Conservation (phyloP, 202 grass and related monocot species). For the Hordeum pubiflorum region DNA sequence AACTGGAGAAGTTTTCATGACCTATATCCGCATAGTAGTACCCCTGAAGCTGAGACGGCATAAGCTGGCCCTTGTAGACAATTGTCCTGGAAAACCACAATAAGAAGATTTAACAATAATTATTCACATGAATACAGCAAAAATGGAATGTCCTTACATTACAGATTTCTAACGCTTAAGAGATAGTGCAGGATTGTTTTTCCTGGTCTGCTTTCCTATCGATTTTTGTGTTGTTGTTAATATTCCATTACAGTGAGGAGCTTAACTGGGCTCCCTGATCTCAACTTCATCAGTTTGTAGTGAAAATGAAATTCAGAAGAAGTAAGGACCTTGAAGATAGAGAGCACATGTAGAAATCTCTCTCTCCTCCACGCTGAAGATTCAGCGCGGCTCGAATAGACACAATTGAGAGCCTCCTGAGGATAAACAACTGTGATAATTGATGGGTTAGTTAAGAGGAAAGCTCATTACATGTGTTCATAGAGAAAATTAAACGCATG, state of each 20-base stretch:
- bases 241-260: neutral
- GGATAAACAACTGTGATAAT: slow-evolving; percentile 64
- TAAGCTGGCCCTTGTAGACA: slow-evolving; percentile 90
- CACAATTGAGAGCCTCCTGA: slow-evolving; percentile 73
- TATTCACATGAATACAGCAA: neutral
- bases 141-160: neutral
- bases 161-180: neutral
- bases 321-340: slow-evolving; percentile 84
- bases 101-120: slow-evolving; percentile 33
- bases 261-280: neutral
- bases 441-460: slow-evolving; percentile 11
- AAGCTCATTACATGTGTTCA: neutral
- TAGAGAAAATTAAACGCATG: slow-evolving; percentile 13
- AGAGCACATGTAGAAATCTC: slow-evolving; percentile 92
- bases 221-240: neutral
- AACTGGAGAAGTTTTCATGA: slow-evolving; percentile 81
- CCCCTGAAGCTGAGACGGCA: slow-evolving; percentile 66
- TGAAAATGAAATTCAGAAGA: slow-evolving; percentile 6
- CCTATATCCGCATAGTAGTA: slow-evolving; percentile 96
- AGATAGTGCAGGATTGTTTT: neutral
- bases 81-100: slow-evolving; percentile 53
- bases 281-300: neutral
- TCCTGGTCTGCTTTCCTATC: neutral
- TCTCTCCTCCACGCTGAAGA: slow-evolving; percentile 52
- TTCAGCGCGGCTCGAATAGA: slow-evolving; percentile 56